Percentiles rank a stretch among this genome's conserved stretches.
phyloP scores from a whole-genome alignment of 1,284 basidiomycete species.

The Athelia sp. region DNA sequence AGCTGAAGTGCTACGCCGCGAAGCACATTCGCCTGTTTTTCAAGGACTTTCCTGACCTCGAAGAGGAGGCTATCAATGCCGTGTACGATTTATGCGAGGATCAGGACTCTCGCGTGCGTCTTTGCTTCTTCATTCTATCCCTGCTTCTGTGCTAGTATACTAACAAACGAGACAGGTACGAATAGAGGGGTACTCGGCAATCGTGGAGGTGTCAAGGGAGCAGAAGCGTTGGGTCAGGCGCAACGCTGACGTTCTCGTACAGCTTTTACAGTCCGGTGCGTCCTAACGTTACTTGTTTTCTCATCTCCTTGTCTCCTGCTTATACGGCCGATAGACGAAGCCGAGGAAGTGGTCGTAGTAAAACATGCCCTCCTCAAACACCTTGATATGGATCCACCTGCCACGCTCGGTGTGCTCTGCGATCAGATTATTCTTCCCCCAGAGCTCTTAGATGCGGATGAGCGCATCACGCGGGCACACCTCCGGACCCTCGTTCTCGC shows the following conservation, averaged over 20 bases:
- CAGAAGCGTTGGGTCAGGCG: conserved; percentile 58
- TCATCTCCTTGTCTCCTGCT: neutral
- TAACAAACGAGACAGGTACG: conserved; percentile 45
- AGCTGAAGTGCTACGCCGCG: conserved; percentile 53
- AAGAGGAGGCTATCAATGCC: conserved; percentile 68
- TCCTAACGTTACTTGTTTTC: conserved; percentile 9
- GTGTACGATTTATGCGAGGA: conserved; percentile 75
- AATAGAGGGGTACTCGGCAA: conserved; percentile 58
- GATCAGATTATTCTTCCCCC: conserved; percentile 56
- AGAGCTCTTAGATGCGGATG: conserved; percentile 51
- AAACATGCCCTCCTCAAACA: conserved; percentile 56
- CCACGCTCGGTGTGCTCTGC: conserved; percentile 60
- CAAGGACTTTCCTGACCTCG: conserved; percentile 60
- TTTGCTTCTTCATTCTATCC: neutral
- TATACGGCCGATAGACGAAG: conserved; percentile 45
- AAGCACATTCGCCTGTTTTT: conserved; percentile 53
- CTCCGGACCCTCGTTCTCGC: conserved; percentile 53
- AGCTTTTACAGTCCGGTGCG: conserved; percentile 70
- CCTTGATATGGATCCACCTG: conserved; percentile 54
- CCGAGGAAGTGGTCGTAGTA: conserved; percentile 56
- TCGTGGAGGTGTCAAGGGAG: conserved; percentile 56
- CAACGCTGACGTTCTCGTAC: conserved; percentile 68
- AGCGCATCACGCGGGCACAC: conserved; percentile 49
- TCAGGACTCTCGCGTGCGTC: conserved; percentile 44
- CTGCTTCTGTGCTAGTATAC: conserved; percentile 8